Evolutionary conservation across 1,139 yeast genomes (phyloP).

Genomic region (Saccharomyces hybrid): DNA sequence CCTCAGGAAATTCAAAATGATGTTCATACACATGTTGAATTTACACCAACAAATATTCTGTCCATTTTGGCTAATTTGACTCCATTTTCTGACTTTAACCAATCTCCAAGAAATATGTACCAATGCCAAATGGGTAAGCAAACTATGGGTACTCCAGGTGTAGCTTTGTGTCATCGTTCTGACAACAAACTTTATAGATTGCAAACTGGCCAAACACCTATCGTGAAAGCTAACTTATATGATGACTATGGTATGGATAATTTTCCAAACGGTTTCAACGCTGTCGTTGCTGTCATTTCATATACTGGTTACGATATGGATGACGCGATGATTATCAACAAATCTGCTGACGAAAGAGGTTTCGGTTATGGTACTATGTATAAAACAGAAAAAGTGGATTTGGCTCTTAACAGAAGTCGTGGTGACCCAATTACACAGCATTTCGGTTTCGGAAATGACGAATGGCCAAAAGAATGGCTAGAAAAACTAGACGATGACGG

Average conservation of each 20-base stretch:
- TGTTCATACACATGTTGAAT: slow-evolving; percentile 88
- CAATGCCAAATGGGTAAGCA: slow-evolving; percentile 99
- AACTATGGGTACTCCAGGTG: slow-evolving; percentile 99
- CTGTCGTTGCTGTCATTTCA: slow-evolving; percentile 96
- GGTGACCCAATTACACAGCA: slow-evolving; percentile 95
- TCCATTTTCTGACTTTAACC: slow-evolving; percentile 96
- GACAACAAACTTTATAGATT: slow-evolving; percentile 90
- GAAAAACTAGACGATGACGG: slow-evolving; percentile 88
- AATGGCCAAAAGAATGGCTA: slow-evolving; percentile 87
- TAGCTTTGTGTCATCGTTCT: slow-evolving; percentile 82
- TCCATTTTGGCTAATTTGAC: slow-evolving; percentile 93
- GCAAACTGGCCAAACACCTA: slow-evolving; percentile 95
- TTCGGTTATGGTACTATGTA: slow-evolving; percentile 96
- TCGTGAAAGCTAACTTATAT: slow-evolving; percentile 85
- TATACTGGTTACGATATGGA: slow-evolving; percentile 99
- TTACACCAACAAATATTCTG: slow-evolving; percentile 85
- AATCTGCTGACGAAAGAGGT: slow-evolving; percentile 95
- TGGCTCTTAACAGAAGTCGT: slow-evolving; percentile 67
- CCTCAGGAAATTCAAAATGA: slow-evolving; percentile 82
- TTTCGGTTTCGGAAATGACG: slow-evolving; percentile 88
- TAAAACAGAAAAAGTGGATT: slow-evolving; percentile 86
- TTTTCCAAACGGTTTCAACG: slow-evolving; percentile 97
- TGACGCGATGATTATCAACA: slow-evolving; percentile 97
- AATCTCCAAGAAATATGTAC: slow-evolving; percentile 98
- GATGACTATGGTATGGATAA: slow-evolving; percentile 97